A percentile compares a stretch with the other conserved stretches of the same genome.
phyloP scores from a whole-genome alignment of 2,329 filamentous ascomycete species.

The Ascochyta clinopodiicola region DNA sequence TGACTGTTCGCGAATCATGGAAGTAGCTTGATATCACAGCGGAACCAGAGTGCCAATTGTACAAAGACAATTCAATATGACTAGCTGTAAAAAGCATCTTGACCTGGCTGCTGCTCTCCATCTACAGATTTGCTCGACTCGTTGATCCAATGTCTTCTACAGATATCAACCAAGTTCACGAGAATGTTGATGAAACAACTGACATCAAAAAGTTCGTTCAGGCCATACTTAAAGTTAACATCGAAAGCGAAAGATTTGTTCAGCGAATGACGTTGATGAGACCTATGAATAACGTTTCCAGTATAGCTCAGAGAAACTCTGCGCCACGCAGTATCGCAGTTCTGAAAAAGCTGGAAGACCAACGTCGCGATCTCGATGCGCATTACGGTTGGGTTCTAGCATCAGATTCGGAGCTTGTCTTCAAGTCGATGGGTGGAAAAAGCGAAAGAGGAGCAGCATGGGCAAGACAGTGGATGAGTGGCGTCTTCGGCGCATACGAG shows the following conservation, averaged over 20 bases:
- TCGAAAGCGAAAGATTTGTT: background rate
- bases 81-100: background rate
- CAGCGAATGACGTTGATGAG: background rate
- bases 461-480: constrained; percentile 1
- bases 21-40: background rate
- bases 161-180: background rate
- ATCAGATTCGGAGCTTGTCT: background rate
- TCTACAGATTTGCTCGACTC: background rate
- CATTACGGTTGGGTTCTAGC: constrained; percentile 12
- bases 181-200: background rate
- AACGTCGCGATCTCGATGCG: constrained; percentile 1
- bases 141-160: background rate
- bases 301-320: background rate
- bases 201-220: constrained; percentile 7
- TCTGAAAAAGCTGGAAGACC: background rate
- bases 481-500: constrained; percentile 1
- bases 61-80: background rate
- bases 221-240: background rate
- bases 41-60: background rate
- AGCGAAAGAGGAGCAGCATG: background rate
- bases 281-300: fast-evolving
- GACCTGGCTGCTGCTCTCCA: background rate
- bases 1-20: background rate
- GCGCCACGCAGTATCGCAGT: background rate
- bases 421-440: background rate